Evolutionary conservation across 2,329 filamentous ascomycete genomes (phyloP).

Genomic region (Xylariales sp.): DNA sequence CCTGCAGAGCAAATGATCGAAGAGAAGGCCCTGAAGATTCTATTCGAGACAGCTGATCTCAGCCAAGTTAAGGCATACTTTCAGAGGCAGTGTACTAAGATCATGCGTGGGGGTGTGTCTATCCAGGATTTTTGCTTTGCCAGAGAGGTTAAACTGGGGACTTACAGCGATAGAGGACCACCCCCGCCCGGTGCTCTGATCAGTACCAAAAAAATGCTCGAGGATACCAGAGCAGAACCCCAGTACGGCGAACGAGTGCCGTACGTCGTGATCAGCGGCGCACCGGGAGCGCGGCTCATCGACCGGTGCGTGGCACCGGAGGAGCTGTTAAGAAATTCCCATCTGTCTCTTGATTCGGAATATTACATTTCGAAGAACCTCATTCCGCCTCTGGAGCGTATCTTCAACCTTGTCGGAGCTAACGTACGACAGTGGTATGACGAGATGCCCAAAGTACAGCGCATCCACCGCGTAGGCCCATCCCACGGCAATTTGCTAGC

Average conservation of each 20-base stretch:
- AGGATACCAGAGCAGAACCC: constrained; percentile 86
- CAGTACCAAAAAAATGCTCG: constrained; percentile 85
- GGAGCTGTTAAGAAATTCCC: constrained; percentile 78
- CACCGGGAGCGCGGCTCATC: constrained; percentile 84
- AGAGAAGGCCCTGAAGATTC: constrained; percentile 86
- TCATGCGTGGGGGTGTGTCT: constrained; percentile 88
- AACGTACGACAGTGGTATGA: constrained; percentile 94
- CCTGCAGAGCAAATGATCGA: constrained; percentile 97
- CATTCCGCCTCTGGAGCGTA: constrained; percentile 92
- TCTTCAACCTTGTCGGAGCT: constrained; percentile 95
- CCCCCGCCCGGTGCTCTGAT: constrained; percentile 90
- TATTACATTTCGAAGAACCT: constrained; percentile 98
- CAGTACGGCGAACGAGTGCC: constrained; percentile 96
- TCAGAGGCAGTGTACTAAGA: constrained; percentile 88
- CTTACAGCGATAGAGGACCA: constrained; percentile 82
- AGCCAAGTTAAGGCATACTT: constrained; percentile 92
- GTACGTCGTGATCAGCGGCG: constrained; percentile 91
- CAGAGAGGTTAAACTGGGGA: constrained; percentile 88
- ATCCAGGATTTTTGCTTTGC: constrained; percentile 98
- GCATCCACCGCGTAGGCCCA: constrained; percentile 72
- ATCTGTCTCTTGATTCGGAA: constrained; percentile 87
- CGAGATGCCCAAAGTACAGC: constrained; percentile 93
- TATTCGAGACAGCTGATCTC: constrained; percentile 91
- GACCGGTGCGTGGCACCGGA: constrained; percentile 93
- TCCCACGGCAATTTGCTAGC: constrained; percentile 47